Evolutionary conservation across 2,329 filamentous ascomycete genomes (phyloP).

Genomic region (Colletotrichum lini): DNA sequence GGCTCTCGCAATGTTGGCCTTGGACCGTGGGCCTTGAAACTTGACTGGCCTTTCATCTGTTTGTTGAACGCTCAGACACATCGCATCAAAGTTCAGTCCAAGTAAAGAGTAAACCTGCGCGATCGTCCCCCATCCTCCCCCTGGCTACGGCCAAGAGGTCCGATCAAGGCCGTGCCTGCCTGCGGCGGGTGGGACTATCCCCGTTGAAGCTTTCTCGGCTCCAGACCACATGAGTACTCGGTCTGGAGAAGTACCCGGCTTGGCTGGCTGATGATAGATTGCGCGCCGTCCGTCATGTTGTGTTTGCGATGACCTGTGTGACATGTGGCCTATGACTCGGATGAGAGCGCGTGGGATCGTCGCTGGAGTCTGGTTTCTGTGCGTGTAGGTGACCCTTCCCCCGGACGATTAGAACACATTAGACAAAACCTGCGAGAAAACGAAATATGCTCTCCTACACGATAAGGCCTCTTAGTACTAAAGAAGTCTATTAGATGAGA

Average conservation of each 20-base stretch:
- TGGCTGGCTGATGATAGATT: background rate
- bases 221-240: background rate
- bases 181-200: background rate
- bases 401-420: too few species aligned
- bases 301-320: too few species aligned
- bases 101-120: background rate
- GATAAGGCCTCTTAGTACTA: too few species aligned
- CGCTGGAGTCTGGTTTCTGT: background rate
- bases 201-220: background rate
- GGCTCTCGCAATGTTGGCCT: background rate
- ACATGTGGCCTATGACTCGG: background rate
- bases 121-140: background rate
- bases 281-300: too few species aligned
- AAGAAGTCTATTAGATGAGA: too few species aligned
- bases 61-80: background rate
- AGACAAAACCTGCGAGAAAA: too few species aligned
- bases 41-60: background rate
- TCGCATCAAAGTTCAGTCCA: background rate
- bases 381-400: too few species aligned
- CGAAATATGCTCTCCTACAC: too few species aligned
- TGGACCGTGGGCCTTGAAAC: too few species aligned
- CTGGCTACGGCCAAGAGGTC: conserved; percentile 11
- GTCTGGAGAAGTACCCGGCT: background rate
- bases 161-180: conserved; percentile 11
- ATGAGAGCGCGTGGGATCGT: background rate